Percentiles rank a stretch among this genome's conserved stretches.
Conservation (phyloP, 1,284 basidiomycete species). For the Rugiboletus extremiorientalis region DNA sequence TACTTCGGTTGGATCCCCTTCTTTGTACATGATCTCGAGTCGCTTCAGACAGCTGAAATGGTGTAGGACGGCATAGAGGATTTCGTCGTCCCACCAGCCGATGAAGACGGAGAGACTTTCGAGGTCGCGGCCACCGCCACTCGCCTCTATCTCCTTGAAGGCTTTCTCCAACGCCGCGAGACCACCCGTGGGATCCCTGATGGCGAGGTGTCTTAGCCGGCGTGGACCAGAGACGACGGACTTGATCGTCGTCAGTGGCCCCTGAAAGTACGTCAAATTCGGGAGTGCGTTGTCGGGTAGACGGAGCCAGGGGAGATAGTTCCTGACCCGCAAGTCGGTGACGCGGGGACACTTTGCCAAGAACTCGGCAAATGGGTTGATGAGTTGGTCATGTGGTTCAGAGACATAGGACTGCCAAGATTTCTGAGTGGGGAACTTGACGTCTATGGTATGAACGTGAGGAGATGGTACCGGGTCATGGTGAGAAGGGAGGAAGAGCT, state of each 20-base stretch:
- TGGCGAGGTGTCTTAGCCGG: conserved; percentile 19
- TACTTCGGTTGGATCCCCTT: conserved; percentile 31
- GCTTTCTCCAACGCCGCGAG: conserved; percentile 27
- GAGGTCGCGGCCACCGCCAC: conserved; percentile 11
- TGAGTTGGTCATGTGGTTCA: conserved; percentile 28
- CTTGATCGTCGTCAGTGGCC: conserved; percentile 30
- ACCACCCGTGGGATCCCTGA: conserved; percentile 27
- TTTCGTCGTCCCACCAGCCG: conserved; percentile 32
- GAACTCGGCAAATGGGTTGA: conserved; percentile 27
- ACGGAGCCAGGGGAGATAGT: conserved; percentile 28
- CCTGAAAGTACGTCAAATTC: conserved; percentile 30
- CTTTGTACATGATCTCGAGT: conserved; percentile 32
- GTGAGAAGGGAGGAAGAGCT: conserved; percentile 4
- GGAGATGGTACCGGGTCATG: conserved; percentile 30
- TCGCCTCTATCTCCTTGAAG: conserved; percentile 28
- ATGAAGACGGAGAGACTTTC: conserved; percentile 30
- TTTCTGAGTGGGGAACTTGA: conserved; percentile 36
- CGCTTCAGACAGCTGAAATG: conserved; percentile 22
- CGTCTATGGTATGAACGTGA: conserved; percentile 35
- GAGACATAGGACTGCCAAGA: conserved; percentile 31
- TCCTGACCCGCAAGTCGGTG: conserved; percentile 23
- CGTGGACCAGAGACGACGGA: conserved; percentile 23
- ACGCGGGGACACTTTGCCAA: conserved; percentile 26
- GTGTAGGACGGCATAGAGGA: conserved; percentile 29
- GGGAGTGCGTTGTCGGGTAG: conserved; percentile 31